Evolutionary conservation across 768 basidiomycete species (phyloP).

Genomic region (Leccinum variicolor): DNA sequence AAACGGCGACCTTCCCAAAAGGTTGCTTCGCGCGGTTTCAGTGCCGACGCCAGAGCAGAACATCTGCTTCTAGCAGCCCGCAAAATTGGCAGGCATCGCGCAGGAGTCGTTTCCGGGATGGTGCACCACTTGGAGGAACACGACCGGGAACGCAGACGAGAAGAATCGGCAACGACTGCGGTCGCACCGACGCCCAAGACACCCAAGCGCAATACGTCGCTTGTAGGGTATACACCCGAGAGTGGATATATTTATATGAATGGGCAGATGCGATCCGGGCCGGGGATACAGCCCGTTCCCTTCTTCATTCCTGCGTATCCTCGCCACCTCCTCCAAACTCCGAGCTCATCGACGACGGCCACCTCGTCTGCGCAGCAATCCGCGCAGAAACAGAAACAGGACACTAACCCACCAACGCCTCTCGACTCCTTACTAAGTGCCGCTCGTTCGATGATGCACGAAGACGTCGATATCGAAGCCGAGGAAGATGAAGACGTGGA

Average conservation of each 20-base stretch:
- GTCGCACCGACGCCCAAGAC: constrained; percentile 25
- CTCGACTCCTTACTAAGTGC: constrained; percentile 61
- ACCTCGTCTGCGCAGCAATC: constrained; percentile 20
- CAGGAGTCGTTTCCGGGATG: constrained; percentile 53
- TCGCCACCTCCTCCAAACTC: constrained; percentile 27
- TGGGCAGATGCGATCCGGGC: constrained; percentile 20
- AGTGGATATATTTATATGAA: constrained; percentile 30
- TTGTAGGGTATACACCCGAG: constrained; percentile 17
- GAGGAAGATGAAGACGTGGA: constrained; percentile 31
- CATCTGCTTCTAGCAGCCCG: constrained; percentile 70
- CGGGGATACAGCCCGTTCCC: constrained; percentile 31
- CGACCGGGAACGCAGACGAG: constrained; percentile 25
- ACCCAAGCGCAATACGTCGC: constrained; percentile 31
- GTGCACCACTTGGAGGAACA: constrained; percentile 34
- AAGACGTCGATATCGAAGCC: constrained; percentile 28
- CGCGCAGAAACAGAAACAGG: constrained; percentile 16
- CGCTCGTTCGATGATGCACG: constrained; percentile 54
- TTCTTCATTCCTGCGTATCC: constrained; percentile 30
- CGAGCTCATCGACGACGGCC: constrained; percentile 30
- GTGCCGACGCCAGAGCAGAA: constrained; percentile 67
- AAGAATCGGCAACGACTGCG: constrained; percentile 22
- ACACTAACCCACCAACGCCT: constrained; percentile 39
- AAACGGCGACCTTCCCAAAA: constrained; percentile 29
- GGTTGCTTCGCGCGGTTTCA: constrained; percentile 29
- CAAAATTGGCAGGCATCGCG: constrained; percentile 61